These are phyloP conservation scores for Lagenidium giganteum DNA, from an alignment of 352 stramenopile genomes.

Conservation along the genomic window DNA sequence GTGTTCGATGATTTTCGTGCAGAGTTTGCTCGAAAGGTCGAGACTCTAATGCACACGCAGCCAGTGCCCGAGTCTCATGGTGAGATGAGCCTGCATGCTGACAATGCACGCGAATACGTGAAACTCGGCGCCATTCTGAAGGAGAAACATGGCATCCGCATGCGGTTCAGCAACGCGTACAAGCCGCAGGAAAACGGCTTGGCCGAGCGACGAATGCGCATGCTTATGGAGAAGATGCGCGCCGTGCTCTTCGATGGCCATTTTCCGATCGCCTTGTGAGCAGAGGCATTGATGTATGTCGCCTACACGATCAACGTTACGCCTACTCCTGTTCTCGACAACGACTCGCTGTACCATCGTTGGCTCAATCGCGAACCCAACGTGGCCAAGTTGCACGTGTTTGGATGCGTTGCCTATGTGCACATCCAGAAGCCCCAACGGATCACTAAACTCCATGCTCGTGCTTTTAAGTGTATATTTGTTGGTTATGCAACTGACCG, in stretches of 20 bases:
- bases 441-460: background rate
- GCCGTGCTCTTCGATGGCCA: slow-evolving; percentile 4
- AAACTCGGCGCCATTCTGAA: slow-evolving; percentile 2
- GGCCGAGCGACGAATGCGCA: slow-evolving; percentile 6
- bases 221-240: slow-evolving; percentile 15
- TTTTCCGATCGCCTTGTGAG: slow-evolving; percentile 1
- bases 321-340: slow-evolving; percentile 2
- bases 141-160: slow-evolving; percentile 3
- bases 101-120: slow-evolving; percentile 14
- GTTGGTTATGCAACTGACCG: slow-evolving; percentile 10
- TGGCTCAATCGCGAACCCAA: too few species aligned
- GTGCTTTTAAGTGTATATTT: slow-evolving; percentile 14
- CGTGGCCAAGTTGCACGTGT: too few species aligned
- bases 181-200: slow-evolving; percentile 7
- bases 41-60: too few species aligned
- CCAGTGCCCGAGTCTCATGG: too few species aligned
- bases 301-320: slow-evolving; percentile 7
- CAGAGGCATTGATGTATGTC: slow-evolving; percentile 5
- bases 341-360: background rate
- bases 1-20: slow-evolving; percentile 7
- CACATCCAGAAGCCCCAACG: too few species aligned
- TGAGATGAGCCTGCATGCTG: too few species aligned
- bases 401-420: too few species aligned
- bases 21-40: too few species aligned
- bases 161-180: slow-evolving; percentile 9